phyloP scores from a whole-genome alignment of 1,284 basidiomycete genomes.

The Megacollybia platyphylla region DNA sequence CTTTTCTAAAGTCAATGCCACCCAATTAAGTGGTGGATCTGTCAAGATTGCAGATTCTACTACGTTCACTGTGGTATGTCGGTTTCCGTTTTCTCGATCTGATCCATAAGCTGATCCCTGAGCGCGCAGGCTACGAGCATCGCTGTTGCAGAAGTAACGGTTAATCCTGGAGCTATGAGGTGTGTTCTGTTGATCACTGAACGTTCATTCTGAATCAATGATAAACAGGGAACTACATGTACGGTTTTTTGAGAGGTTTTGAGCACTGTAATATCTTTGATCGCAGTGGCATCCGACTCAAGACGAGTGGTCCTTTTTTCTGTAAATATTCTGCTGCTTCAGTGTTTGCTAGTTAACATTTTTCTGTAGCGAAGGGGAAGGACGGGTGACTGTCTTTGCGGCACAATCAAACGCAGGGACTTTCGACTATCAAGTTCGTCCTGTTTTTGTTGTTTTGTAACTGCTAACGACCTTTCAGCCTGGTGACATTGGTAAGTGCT shows the following conservation, averaged over 20 bases:
- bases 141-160: constrained; percentile 53
- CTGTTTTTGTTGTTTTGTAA: not conserved
- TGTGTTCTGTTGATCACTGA: constrained; percentile 14
- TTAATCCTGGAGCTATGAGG: constrained; percentile 56
- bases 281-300: constrained; percentile 67
- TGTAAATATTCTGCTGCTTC: too few species aligned
- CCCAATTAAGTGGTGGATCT: constrained; percentile 40
- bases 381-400: constrained; percentile 54
- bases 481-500: constrained; percentile 42
- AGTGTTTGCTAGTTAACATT: too few species aligned
- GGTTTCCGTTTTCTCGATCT: constrained; percentile 18
- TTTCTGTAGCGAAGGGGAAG: constrained; percentile 33
- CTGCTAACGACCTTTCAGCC: not conserved
- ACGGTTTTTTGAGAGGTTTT: constrained; percentile 8
- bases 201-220: not conserved
- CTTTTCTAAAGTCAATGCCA: constrained; percentile 38
- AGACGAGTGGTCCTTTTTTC: constrained; percentile 47
- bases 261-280: not conserved
- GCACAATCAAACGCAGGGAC: constrained; percentile 49
- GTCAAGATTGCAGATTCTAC: constrained; percentile 53
- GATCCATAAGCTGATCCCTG: constrained; percentile 16
- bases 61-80: constrained; percentile 17
- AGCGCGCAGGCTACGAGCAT: constrained; percentile 34
- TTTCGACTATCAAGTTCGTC: constrained; percentile 45
- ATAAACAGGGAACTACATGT: constrained; percentile 25